Evolutionary conservation across 805 yeast genomes (phyloP).

Genomic region (Diddensiella caesifluorescens): DNA sequence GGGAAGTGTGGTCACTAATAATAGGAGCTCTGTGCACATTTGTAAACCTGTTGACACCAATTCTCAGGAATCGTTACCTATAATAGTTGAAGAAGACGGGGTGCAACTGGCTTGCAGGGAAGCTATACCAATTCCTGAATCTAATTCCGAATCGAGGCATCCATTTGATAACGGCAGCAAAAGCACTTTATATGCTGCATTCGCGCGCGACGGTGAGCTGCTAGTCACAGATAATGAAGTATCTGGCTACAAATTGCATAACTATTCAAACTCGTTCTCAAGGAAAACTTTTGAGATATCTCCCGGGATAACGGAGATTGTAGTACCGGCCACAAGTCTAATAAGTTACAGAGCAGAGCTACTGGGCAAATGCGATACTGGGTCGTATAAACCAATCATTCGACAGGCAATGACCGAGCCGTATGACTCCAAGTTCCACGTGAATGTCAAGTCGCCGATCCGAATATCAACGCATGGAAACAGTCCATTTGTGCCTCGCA

Average conservation of each 20-base stretch:
- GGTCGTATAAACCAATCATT: slow-evolving; percentile 11
- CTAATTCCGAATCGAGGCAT: neutral
- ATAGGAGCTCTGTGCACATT: neutral
- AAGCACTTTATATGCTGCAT: neutral
- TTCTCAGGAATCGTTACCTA: neutral
- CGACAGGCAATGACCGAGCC: slow-evolving; percentile 18
- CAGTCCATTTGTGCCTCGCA: slow-evolving; percentile 16
- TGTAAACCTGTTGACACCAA: neutral
- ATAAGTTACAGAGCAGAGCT: neutral
- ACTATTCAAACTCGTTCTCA: too few relatives aligned
- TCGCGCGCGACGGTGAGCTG: neutral
- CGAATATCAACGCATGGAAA: slow-evolving; percentile 15
- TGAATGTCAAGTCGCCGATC: slow-evolving; percentile 12
- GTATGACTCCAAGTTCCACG: slow-evolving; percentile 18
- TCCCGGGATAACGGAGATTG: neutral
- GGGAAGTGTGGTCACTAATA: neutral
- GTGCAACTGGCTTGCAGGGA: neutral
- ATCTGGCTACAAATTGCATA: neutral
- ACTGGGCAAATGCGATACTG: neutral
- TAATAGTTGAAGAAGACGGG: slow-evolving; percentile 1
- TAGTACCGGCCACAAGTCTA: neutral
- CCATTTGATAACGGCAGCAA: slow-evolving; percentile 7
- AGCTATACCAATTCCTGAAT: slow-evolving; percentile 5
- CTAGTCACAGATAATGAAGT: neutral
- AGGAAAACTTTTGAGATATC: too few relatives aligned